Evolutionary conservation across 305 asterid species (phyloP).

Genomic region (Salvia sclarea): DNA sequence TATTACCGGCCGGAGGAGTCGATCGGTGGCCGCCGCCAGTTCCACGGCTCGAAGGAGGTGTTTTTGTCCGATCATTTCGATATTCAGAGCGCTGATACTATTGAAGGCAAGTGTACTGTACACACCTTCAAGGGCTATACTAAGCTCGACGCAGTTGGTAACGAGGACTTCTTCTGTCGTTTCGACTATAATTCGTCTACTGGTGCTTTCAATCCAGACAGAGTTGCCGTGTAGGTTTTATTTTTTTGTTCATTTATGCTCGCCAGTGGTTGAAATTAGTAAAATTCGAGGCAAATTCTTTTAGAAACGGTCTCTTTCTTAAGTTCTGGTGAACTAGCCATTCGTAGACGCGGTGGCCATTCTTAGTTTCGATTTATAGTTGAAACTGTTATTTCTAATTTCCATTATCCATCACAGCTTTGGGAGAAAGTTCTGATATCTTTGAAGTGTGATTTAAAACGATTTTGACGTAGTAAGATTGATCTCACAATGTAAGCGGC

Average conservation of each 20-base stretch:
- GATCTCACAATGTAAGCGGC: neutral
- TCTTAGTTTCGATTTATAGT: constrained; percentile 17
- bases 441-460: neutral
- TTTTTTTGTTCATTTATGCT: neutral
- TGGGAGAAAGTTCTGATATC: neutral
- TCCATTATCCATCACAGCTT: constrained; percentile 4
- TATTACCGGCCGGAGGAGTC: constrained; percentile 95
- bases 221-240: constrained; percentile 79
- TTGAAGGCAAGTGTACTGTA: constrained; percentile 83
- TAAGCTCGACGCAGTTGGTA: constrained; percentile 81
- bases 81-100: constrained; percentile 74
- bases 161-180: constrained; percentile 83
- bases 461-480: neutral
- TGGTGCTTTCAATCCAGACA: constrained; percentile 82
- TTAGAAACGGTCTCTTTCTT: neutral
- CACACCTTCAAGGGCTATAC: constrained; percentile 83
- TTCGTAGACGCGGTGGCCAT: neutral
- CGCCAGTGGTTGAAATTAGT: neutral
- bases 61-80: constrained; percentile 85
- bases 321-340: neutral
- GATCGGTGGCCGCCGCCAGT: constrained; percentile 77
- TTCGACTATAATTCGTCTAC: constrained; percentile 81
- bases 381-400: constrained; percentile 12
- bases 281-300: constrained; percentile 1
- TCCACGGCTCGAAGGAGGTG: constrained; percentile 81